phyloP scores from a whole-genome alignment of 495 filamentous ascomycete species.

The Hypoxylon fuscum region DNA sequence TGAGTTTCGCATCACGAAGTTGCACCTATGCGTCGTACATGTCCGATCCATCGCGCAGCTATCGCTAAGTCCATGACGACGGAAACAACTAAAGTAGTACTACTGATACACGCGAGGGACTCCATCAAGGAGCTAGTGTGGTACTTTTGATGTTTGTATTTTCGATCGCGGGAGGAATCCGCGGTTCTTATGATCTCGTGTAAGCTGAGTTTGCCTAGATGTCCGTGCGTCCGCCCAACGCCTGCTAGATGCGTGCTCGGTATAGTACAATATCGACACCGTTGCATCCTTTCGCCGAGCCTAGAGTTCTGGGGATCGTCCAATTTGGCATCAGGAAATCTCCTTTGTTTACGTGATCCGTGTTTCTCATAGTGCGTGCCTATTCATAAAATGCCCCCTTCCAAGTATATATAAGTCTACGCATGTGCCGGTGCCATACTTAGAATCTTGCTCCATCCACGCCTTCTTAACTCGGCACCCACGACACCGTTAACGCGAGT shows the following conservation, averaged over 20 bases:
- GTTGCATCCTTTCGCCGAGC: background rate
- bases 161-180: slow-evolving; percentile 4
- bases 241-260: slow-evolving; percentile 18
- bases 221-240: slow-evolving; percentile 9
- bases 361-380: background rate
- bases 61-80: background rate
- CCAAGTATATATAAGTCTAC: slow-evolving; percentile 58
- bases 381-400: background rate
- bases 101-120: background rate
- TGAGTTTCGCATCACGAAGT: slow-evolving; percentile 10
- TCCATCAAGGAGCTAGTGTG: slow-evolving; percentile 3
- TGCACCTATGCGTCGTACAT: slow-evolving; percentile 5
- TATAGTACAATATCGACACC: slow-evolving; percentile 35
- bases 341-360: background rate
- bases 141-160: slow-evolving; percentile 14
- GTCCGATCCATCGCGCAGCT: background rate
- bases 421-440: slow-evolving; percentile 94
- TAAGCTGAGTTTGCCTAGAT: slow-evolving; percentile 2
- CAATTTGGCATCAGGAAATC: background rate
- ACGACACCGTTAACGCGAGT: slow-evolving; percentile 91
- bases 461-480: slow-evolving; percentile 83
- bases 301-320: background rate
- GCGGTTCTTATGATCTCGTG: background rate
- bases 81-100: slow-evolving; percentile 1
- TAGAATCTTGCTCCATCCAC: slow-evolving; percentile 97